A percentile compares a stretch with the other conserved stretches of the same genome.
Conservation (phyloP, 345 rosid genomes). For the Noccaea caerulescens region DNA sequence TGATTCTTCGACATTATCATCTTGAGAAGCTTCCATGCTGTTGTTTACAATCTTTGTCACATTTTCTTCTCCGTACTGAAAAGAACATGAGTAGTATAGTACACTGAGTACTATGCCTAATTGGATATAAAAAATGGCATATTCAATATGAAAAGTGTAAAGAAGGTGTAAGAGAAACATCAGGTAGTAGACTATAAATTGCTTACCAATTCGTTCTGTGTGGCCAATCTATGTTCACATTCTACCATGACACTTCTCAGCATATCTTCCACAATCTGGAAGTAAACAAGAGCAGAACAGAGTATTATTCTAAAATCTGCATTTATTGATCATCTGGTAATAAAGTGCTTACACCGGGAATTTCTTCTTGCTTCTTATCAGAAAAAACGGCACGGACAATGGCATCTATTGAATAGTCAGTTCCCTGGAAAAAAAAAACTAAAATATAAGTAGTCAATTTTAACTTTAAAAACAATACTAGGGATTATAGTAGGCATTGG, state of each 20-base stretch:
- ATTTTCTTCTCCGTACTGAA: slow-evolving; percentile 48
- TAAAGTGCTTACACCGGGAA: slow-evolving; percentile 59
- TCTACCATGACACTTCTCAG: slow-evolving; percentile 75
- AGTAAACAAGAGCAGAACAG: slow-evolving; percentile 31
- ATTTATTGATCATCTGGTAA: slow-evolving; percentile 16
- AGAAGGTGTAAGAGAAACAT: background rate
- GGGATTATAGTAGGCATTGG: slow-evolving; percentile 20
- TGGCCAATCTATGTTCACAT: slow-evolving; percentile 70
- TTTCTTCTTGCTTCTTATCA: slow-evolving; percentile 74
- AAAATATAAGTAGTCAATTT: background rate
- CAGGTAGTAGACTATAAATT: slow-evolving; percentile 1
- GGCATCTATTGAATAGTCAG: slow-evolving; percentile 51
- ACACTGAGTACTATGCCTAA: slow-evolving; percentile 5
- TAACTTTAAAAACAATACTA: background rate
- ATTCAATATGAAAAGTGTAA: slow-evolving; percentile 15
- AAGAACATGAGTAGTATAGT: slow-evolving; percentile 16
- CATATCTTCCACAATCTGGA: slow-evolving; percentile 82
- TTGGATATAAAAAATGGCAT: slow-evolving; percentile 6
- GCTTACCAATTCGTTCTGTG: slow-evolving; percentile 64
- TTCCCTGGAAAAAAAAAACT: slow-evolving; percentile 47
- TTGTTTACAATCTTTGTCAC: slow-evolving; percentile 28
- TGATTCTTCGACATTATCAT: background rate
- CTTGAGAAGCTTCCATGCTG: slow-evolving; percentile 28
- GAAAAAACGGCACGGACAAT: slow-evolving; percentile 68
- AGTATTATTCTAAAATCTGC: slow-evolving; percentile 2